Evolutionary conservation across 164 flowering plant species (phyloP), one percentile per base, ranked within the genome.

Genomic region (Macadamia tetraphylla): DNA sequence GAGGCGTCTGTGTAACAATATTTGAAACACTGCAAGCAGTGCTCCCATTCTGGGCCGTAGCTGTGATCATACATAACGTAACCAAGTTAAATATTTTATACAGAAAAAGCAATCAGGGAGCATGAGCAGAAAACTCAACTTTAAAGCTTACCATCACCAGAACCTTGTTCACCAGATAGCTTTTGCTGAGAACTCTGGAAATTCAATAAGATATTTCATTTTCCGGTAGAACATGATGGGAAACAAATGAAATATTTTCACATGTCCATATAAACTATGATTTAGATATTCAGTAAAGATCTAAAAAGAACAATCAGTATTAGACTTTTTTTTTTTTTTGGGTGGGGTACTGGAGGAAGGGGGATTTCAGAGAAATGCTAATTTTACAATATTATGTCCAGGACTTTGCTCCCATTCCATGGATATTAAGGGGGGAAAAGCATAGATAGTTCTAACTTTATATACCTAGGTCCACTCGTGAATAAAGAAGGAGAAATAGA

Each of bases 151-250:
- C 79, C 74, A 60, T 63, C 67, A 1, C 49, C 73, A 30, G 76
- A 76, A 48, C 74, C 74, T 61, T 70, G 75, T 66, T 70, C 63
- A 7, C 66, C 14, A 9, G 67, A 29, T 18, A 66, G 62, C 35
- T 67, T 76, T 32, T 67, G 70, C 70, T 76, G 74, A 17, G 76
- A 73, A 67, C 62, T 71, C 79, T 73, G 3, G 51, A 46, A 63
- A 48, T 9, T 58, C 57, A 53, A 53, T 17, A 14, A 53, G 57
- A 14, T 53, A 14, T 12, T 53, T 14, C 14, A 17, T 14, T 53
- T 53, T 17, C 13, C 14, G 15, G n/a, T 3, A 53, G n/a, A 14
- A 53, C 11, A 53, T 17, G 18, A 14, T 17, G 15, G 18, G 18
- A 53, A 17, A 53, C 15, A 14, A 14, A 17, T 53, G 15, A 12